phyloP scores from a whole-genome alignment of 2,329 filamentous ascomycete species.

The Lachnellula subtilissima region DNA sequence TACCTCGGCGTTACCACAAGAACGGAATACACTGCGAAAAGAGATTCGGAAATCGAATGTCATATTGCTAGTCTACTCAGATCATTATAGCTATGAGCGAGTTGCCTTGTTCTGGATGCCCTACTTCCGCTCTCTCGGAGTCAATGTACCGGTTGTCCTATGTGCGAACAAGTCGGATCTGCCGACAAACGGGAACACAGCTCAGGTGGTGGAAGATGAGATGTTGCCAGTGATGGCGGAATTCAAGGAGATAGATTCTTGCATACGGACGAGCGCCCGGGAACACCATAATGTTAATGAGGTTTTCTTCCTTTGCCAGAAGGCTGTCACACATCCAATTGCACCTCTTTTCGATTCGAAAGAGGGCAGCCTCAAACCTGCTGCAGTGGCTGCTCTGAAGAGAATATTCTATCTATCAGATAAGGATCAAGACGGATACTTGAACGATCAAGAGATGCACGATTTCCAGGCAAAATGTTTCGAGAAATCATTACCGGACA shows the following conservation, averaged over 20 bases:
- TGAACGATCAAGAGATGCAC: constrained; percentile 86
- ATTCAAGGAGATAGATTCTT: constrained; percentile 98
- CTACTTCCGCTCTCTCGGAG: constrained; percentile 94
- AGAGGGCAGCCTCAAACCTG: constrained; percentile 81
- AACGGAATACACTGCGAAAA: constrained; percentile 82
- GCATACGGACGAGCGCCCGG: constrained; percentile 87
- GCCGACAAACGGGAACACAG: constrained; percentile 65
- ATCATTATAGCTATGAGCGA: constrained; percentile 98
- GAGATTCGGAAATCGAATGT: constrained; percentile 97
- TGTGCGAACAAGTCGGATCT: constrained; percentile 98
- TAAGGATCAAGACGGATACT: constrained; percentile 88
- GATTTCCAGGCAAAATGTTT: constrained; percentile 92
- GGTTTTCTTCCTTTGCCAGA: constrained; percentile 96
- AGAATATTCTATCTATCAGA: constrained; percentile 95
- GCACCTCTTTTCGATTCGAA: constrained; percentile 96
- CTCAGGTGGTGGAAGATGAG: constrained; percentile 89
- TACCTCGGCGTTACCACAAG: constrained; percentile 90
- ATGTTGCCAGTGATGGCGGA: constrained; percentile 98
- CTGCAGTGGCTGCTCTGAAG: constrained; percentile 78
- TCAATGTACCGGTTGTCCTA: constrained; percentile 94
- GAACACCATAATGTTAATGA: constrained; percentile 93
- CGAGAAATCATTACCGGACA: constrained; percentile 73
- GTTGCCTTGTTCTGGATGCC: constrained; percentile 98
- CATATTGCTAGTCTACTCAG: constrained; percentile 92
- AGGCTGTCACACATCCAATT: constrained; percentile 94